These are phyloP conservation scores for Crithidia fasciculata DNA, from an alignment of 208 protist species.

Conservation along the genomic window DNA sequence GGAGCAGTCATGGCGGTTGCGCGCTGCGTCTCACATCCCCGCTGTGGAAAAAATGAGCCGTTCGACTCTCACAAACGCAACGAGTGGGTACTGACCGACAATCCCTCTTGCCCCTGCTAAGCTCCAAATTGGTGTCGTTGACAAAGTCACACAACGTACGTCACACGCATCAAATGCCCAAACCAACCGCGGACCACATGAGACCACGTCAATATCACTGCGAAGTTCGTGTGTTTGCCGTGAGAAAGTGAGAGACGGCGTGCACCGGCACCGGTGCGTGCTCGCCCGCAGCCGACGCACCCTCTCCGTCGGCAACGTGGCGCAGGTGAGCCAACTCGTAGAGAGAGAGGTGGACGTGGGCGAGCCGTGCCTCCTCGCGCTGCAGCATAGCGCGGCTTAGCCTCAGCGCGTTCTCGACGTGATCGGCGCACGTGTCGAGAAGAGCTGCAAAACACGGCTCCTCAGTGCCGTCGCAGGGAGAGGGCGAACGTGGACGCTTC, in stretches of 20 bases:
- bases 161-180: too few relatives aligned
- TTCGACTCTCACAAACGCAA: too few relatives aligned
- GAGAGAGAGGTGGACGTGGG: constrained; percentile 58
- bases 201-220: not conserved
- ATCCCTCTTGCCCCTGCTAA: not conserved
- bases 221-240: not conserved
- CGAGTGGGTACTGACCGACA: too few relatives aligned
- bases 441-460: not conserved
- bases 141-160: not conserved
- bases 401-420: constrained; percentile 17
- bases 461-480: not conserved
- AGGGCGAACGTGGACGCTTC: not conserved
- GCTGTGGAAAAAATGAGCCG: too few relatives aligned
- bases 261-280: not conserved
- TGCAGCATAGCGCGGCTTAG: constrained; percentile 49
- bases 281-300: not conserved
- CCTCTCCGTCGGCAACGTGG: constrained; percentile 12
- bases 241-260: constrained; percentile 10
- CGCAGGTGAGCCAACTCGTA: constrained; percentile 66
- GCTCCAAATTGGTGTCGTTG: not conserved
- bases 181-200: too few relatives aligned
- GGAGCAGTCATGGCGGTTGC: too few relatives aligned
- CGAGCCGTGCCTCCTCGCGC: constrained; percentile 52
- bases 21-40: too few relatives aligned
- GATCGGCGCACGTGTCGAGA: constrained; percentile 15